Evolutionary conservation across 2,329 filamentous ascomycete species (phyloP), one percentile per base, ranked within the genome.

Genomic region (Arachnopeziza araneosa): DNA sequence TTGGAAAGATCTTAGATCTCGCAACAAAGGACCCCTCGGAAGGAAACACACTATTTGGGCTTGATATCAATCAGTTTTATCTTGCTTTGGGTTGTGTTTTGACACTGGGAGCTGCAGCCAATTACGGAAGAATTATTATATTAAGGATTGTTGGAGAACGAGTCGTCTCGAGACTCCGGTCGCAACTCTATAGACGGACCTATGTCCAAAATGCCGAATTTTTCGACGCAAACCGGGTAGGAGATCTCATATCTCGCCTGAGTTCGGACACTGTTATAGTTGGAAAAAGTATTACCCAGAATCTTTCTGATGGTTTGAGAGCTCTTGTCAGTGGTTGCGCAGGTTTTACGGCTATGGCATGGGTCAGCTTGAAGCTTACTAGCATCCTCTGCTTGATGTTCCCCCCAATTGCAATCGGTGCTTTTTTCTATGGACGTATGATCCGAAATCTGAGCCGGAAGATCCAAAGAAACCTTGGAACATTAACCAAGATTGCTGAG

Each of bases 121-220:
- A 97, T 76, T 99, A 96, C 75, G 90, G 92, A 32, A 87, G 95
- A 66, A 96, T 99, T 68, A 88, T 98, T 60, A 87, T 98, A 57
- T 83, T 99, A 23, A 86, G 95, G 24, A 95, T 98, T 63, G 91
- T 99, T 8, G 96, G 95, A 64, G 95, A 99, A 75, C 84, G 95
- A 50, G 95, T 99, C 60, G 95, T 99, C 57, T 88, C 93, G 12
- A 85, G 93, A 67, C 81, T 99, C 58, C 86, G 95, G 62, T 93
- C 93, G 19, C 89, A 91, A 71, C 84, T 99, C 3, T 99, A 96
- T 77, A 86, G 91, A 66, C 86, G 89, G 65, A 99, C 95, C 0
- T 96, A 96, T 68, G 83, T 95, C n/a, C 95, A 99, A 74, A 95
- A 99, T 74, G 95, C 95, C 60, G 95, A 98, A 71, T 99, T 99